Conservation (phyloP, 2,329 filamentous ascomycete genomes). For the Shiraia bambusicola region DNA sequence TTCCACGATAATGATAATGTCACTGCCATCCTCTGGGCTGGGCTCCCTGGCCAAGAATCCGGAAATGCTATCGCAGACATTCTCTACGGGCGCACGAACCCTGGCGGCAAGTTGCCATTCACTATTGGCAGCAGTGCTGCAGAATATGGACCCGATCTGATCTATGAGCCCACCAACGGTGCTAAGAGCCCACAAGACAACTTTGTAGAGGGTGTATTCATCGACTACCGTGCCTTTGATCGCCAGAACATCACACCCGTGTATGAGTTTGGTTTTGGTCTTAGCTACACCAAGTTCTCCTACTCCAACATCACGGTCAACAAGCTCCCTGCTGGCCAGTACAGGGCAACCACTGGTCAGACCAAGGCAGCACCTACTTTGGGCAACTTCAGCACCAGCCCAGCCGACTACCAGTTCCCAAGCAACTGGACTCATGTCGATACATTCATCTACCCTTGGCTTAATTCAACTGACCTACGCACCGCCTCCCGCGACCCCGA, state of each 20-base stretch:
- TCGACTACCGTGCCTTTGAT: constrained; percentile 80
- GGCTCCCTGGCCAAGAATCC: constrained; percentile 79
- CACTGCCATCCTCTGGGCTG: constrained; percentile 79
- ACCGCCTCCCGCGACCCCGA: constrained; percentile 59
- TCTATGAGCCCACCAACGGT: constrained; percentile 70
- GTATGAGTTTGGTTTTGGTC: constrained; percentile 79
- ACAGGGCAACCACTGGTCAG: constrained; percentile 62
- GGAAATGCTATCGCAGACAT: constrained; percentile 78
- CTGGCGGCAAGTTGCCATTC: constrained; percentile 75
- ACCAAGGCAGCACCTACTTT: constrained; percentile 65
- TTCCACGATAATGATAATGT: constrained; percentile 77
- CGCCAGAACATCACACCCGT: constrained; percentile 64
- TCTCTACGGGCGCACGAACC: constrained; percentile 80
- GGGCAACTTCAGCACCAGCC: constrained; percentile 63
- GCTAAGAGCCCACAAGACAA: constrained; percentile 67
- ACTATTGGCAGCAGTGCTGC: constrained; percentile 70
- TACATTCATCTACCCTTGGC: constrained; percentile 70
- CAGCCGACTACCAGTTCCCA: constrained; percentile 70
- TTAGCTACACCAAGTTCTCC: constrained; percentile 77
- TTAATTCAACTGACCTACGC: constrained; percentile 63
- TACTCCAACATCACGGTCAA: constrained; percentile 68
- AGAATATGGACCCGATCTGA: constrained; percentile 69
- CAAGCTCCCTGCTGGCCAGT: constrained; percentile 53
- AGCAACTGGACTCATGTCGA: constrained; percentile 54
- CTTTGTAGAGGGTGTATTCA: constrained; percentile 76